These are phyloP conservation scores for Forsythia suspensa DNA, from an alignment of 257 asterid genomes.

Conservation along the genomic window DNA sequence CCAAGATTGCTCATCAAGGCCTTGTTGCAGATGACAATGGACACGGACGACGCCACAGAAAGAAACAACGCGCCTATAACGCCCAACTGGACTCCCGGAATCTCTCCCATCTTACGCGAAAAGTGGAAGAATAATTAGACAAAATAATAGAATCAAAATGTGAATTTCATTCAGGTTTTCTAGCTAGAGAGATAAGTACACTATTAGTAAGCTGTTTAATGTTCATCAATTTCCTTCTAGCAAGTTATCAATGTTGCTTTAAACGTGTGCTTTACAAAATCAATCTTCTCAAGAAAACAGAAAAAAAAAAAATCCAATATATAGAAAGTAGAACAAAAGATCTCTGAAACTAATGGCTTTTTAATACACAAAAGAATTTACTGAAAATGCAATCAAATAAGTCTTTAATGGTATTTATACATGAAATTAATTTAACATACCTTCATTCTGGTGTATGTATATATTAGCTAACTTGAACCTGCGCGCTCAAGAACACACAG, in stretches of 20 bases:
- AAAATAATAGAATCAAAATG: not conserved
- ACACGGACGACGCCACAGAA: conserved; percentile 88
- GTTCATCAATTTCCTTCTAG: not conserved
- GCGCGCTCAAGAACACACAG: not conserved
- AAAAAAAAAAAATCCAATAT: too few relatives aligned
- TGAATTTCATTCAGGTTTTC: not conserved
- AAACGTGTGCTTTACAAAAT: not conserved
- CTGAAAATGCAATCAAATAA: not conserved
- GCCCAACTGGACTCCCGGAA: conserved; percentile 68
- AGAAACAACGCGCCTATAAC: conserved; percentile 80
- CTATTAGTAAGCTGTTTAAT: not conserved
- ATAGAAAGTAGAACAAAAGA: not conserved
- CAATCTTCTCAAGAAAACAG: not conserved
- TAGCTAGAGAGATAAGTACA: not conserved
- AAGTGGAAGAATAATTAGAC: not conserved
- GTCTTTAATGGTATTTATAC: not conserved
- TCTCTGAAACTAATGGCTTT: not conserved
- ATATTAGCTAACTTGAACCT: not conserved
- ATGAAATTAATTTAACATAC: not conserved
- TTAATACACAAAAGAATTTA: not conserved
- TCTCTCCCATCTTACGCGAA: conserved; percentile 69
- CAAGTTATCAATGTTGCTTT: not conserved
- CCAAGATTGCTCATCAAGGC: conserved; percentile 95
- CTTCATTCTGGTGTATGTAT: not conserved
- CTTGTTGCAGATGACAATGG: conserved; percentile 89